Conservation (phyloP, 1,284 basidiomycete genomes). For the Violaceomyces palustris region DNA sequence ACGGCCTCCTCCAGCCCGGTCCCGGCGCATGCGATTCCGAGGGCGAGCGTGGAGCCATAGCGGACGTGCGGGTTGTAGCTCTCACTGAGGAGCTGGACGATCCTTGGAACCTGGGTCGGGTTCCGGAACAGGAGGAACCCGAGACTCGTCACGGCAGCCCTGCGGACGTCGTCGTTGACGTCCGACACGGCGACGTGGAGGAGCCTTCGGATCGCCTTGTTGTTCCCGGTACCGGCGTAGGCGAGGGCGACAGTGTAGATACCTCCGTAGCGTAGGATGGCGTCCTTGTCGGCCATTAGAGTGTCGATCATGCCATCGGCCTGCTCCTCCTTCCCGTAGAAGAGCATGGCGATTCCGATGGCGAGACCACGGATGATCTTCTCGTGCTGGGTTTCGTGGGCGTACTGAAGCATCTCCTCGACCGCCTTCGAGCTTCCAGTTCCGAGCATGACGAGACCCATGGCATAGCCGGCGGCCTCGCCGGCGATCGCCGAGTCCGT, state of each 20-base stretch:
- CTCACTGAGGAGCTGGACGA: conserved; percentile 52
- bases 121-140: conserved; percentile 53
- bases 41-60: conserved; percentile 51
- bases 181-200: conserved; percentile 51
- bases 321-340: conserved; percentile 50
- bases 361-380: conserved; percentile 53
- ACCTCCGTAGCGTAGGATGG: conserved; percentile 51
- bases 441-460: conserved; percentile 52
- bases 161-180: conserved; percentile 51
- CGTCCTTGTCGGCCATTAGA: conserved; percentile 49
- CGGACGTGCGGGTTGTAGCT: conserved; percentile 53
- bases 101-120: conserved; percentile 51
- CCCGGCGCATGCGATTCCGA: conserved; percentile 51
- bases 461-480: conserved; percentile 51
- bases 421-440: conserved; percentile 47
- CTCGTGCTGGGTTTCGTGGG: conserved; percentile 53
- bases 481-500: conserved; percentile 51
- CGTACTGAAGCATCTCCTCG: conserved; percentile 53
- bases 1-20: conserved; percentile 51
- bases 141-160: conserved; percentile 49
- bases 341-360: conserved; percentile 50
- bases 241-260: conserved; percentile 51
- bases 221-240: conserved; percentile 53
- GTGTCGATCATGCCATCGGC: conserved; percentile 49
- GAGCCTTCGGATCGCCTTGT: conserved; percentile 48